Percentiles rank a stretch among this genome's conserved stretches.
These are phyloP conservation scores for Xylariaceae sp. DNA, from an alignment of 2,329 filamentous ascomycete genomes.

Conservation along the genomic window DNA sequence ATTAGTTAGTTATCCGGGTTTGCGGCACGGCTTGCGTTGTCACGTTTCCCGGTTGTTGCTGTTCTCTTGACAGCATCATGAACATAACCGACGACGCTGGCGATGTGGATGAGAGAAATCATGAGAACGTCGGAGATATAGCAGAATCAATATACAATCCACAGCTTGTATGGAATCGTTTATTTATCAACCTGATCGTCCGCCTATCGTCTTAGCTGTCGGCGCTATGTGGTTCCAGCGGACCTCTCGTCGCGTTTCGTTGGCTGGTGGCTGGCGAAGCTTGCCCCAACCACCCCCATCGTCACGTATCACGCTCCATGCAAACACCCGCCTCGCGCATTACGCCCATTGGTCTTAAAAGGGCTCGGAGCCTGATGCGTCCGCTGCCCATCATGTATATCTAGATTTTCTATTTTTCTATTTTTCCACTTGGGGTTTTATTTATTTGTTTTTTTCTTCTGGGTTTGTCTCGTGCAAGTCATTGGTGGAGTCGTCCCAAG, in stretches of 20 bases:
- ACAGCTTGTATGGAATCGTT: background rate
- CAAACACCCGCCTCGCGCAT: slow-evolving; percentile 23
- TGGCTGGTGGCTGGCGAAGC: slow-evolving; percentile 19
- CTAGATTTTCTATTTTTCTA: background rate
- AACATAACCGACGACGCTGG: background rate
- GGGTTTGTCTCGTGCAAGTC: background rate
- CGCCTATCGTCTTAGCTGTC: background rate
- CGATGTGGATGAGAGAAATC: background rate
- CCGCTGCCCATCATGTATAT: slow-evolving; percentile 12
- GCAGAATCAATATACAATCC: too few species aligned
- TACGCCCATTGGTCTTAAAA: slow-evolving; percentile 24
- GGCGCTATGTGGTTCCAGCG: slow-evolving; percentile 2
- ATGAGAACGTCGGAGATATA: background rate
- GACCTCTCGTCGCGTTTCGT: slow-evolving; percentile 7
- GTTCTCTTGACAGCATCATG: background rate
- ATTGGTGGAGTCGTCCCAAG: slow-evolving; percentile 16
- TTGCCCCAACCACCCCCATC: slow-evolving; percentile 17
- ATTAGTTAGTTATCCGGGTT: too few species aligned
- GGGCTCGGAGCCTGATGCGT: slow-evolving; percentile 13
- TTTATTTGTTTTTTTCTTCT: background rate
- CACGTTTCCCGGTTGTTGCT: too few species aligned
- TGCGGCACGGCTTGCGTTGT: too few species aligned
- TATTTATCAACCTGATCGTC: background rate
- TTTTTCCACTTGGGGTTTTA: background rate
- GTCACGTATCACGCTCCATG: slow-evolving; percentile 11